Evolutionary conservation across 768 basidiomycete species (phyloP).

Genomic region (Auriscalpium vulgare): DNA sequence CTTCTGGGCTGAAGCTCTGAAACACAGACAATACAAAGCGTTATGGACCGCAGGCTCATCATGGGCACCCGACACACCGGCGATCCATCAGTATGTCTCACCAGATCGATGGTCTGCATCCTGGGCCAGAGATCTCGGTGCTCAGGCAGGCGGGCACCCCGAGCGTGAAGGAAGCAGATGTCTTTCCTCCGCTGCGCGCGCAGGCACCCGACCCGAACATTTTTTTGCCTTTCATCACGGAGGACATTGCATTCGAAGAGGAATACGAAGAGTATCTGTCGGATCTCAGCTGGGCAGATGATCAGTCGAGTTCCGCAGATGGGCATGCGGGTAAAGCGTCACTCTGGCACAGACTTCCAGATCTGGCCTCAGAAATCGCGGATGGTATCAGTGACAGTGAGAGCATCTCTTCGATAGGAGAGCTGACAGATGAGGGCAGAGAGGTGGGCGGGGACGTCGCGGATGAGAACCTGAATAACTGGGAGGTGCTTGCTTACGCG

Average conservation of each 20-base stretch:
- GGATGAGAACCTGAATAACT: constrained; percentile 86
- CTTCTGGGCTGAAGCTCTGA: constrained; percentile 1
- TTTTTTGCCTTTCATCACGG: constrained; percentile 86
- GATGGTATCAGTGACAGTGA: constrained; percentile 93
- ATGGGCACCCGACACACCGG: constrained; percentile 54
- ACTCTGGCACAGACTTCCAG: constrained; percentile 81
- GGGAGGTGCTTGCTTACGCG: constrained; percentile 67
- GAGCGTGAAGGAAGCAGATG: constrained; percentile 76
- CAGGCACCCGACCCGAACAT: constrained; percentile 77
- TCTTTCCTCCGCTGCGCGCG: constrained; percentile 90
- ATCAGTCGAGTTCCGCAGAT: constrained; percentile 32
- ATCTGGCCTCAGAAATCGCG: constrained; percentile 70
- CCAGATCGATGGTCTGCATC: constrained; percentile 67
- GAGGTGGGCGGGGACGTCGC: constrained; percentile 48
- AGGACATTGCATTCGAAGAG: constrained; percentile 91
- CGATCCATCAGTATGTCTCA: constrained; percentile 81
- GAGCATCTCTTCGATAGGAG: constrained; percentile 84
- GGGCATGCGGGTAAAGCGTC: constrained; percentile 33
- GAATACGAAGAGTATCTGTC: constrained; percentile 95
- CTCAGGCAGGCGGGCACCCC: constrained; percentile 71
- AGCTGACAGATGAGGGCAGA: constrained; percentile 74
- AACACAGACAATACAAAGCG: constrained; percentile 79
- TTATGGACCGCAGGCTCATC: constrained; percentile 58
- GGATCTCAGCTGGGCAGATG: constrained; percentile 73
- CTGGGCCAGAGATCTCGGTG: constrained; percentile 68